Evolutionary conservation across 768 basidiomycete genomes (phyloP).

Genomic region (Cystofilobasidium bisporidii): DNA sequence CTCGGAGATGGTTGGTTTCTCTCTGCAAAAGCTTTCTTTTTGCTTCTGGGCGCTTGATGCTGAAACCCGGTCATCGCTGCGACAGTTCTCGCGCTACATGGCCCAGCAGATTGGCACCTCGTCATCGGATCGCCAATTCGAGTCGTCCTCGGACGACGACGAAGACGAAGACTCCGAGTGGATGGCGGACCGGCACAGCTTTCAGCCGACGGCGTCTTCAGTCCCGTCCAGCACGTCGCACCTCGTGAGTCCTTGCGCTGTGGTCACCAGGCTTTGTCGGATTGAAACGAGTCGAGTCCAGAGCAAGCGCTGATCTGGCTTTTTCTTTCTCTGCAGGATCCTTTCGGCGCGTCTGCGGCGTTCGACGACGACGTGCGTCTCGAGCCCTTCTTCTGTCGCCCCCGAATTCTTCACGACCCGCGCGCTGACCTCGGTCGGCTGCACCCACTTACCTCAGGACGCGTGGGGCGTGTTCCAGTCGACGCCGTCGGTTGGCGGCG

Average conservation of each 20-base stretch:
- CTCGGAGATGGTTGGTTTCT: conserved; percentile 44
- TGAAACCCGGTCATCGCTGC: too few species aligned
- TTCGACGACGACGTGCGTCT: conserved; percentile 33
- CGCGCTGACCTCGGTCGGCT: neutral
- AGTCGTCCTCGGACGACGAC: conserved; percentile 32
- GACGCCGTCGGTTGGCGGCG: conserved; percentile 30
- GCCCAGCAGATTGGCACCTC: conserved; percentile 29
- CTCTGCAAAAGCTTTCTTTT: too few species aligned
- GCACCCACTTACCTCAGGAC: conserved; percentile 32
- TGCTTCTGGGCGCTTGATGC: too few species aligned
- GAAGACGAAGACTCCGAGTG: conserved; percentile 32
- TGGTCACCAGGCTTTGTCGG: too few species aligned
- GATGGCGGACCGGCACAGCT: conserved; percentile 24
- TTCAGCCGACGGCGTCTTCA: neutral
- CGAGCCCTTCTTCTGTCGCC: too few species aligned
- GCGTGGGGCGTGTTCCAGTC: conserved; percentile 38
- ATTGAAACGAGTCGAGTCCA: too few species aligned
- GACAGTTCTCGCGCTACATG: conserved; percentile 72
- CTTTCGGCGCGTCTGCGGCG: neutral
- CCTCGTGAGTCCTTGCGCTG: conserved; percentile 12
- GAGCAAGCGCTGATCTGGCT: conserved; percentile 18
- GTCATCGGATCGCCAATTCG: conserved; percentile 28
- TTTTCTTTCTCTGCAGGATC: neutral
- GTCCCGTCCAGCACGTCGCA: neutral
- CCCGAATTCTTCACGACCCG: too few species aligned